Base-by-base conservation (phyloP, 2,329 filamentous ascomycete genomes). In the Paecilomyces dactylethromorphus region DNA sequence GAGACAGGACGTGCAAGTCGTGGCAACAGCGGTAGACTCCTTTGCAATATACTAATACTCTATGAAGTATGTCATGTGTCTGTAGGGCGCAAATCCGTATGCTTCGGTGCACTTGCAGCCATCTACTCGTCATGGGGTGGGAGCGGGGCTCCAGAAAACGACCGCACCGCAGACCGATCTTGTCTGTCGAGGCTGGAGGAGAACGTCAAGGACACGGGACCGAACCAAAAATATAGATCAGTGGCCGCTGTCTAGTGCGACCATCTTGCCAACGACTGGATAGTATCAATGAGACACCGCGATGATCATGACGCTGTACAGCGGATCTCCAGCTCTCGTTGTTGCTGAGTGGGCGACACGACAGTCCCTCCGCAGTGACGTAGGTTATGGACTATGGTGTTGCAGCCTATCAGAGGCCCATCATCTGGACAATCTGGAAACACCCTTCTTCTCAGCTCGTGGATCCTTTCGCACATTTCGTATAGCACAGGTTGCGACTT, bases 391-490 rank as follows among this genome's bases (percentile, higher is more conserved):
- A 45, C 13, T 15, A 45, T 45, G n/a, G 39, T n/a, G n/a, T 45
- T 45, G 39, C 39, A 45, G 15, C 39, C 39, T 45, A 45, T 45
- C 39, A 45, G 39, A 39, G 35, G 3, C 35, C 35, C 35, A 39
- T 39, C 35, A n/a, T 39, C 35, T 39, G 11, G 39, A 45, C 18
- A 8, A n/a, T 39, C 35, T 39, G 11, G 39, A 45, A 45, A 8
- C 15, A 18, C 21, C 39, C 39, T 45, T 45, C 39, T 45, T 45
- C 35, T 39, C 35, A 29, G 35, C n/a, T 39, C 39, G 39, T 45
- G 39, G 39, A 45, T 56, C 79, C 74, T 4, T 69, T 5, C 18
- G 39, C 39, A 45, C 18, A 18, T 39, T 39, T 39, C n/a, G 13
- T 45, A 18, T 45, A 45, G 39, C 15, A n/a, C 39, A 45, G 10